These are phyloP conservation scores for Echium plantagineum DNA, from an alignment of 257 asterid genomes.

Conservation along the genomic window DNA sequence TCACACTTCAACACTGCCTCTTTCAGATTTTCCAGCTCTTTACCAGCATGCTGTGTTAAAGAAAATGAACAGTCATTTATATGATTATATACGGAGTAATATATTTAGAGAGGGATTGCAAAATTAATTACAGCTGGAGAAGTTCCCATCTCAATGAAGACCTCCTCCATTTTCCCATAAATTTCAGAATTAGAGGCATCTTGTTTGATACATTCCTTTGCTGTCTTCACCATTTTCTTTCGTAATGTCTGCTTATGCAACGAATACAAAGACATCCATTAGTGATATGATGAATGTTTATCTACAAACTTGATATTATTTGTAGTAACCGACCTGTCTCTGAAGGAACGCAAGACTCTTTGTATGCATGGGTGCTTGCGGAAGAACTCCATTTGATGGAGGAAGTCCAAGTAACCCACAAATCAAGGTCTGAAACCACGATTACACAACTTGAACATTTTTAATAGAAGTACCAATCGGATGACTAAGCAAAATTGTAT, in stretches of 20 bases:
- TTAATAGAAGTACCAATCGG: neutral
- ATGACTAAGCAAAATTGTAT: too few relatives aligned
- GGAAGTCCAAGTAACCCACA: constrained; percentile 97
- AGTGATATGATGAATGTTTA: neutral
- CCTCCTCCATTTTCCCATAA: constrained; percentile 80
- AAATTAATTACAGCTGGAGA: constrained; percentile 36
- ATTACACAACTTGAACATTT: neutral
- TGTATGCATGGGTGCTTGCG: constrained; percentile 99
- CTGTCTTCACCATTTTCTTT: constrained; percentile 72
- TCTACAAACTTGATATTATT: constrained; percentile 1
- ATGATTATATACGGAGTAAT: too few relatives aligned
- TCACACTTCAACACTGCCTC: constrained; percentile 69
- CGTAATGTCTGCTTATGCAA: constrained; percentile 40
- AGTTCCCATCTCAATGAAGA: constrained; percentile 77
- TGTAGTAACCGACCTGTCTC: constrained; percentile 48
- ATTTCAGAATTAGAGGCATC: constrained; percentile 79
- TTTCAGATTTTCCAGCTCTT: constrained; percentile 62
- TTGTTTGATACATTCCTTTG: constrained; percentile 60
- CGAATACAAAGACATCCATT: neutral
- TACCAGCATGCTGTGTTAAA: constrained; percentile 48
- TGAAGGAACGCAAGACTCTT: constrained; percentile 87
- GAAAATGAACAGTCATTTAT: neutral
- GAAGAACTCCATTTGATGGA: constrained; percentile 97
- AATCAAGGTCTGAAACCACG: constrained; percentile 54
- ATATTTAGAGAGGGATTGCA: neutral